Percentiles rank a stretch among this genome's conserved stretches.
phyloP scores from a whole-genome alignment of 495 filamentous ascomycete genomes.

The Hypoxylon crocopeplum region DNA sequence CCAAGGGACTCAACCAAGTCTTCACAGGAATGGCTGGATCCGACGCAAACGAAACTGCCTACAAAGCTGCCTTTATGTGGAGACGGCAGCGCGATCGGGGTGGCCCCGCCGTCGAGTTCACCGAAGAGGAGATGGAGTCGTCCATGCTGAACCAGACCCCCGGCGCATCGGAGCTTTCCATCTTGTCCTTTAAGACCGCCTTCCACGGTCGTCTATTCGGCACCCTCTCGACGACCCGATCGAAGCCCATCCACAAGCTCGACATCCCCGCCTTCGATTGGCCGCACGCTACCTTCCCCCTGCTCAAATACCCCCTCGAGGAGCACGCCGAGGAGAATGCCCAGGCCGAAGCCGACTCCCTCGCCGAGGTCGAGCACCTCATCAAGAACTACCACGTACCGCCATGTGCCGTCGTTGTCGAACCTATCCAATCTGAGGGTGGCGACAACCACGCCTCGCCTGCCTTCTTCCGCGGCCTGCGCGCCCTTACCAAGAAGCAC shows the following conservation, averaged over 20 bases:
- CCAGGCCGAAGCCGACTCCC: conserved; percentile 80
- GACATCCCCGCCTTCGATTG: conserved; percentile 99
- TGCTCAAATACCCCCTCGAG: conserved; percentile 89
- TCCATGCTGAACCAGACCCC: conserved; percentile 88
- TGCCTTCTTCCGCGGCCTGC: conserved; percentile 88
- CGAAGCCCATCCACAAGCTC: conserved; percentile 97
- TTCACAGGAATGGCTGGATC: conserved; percentile 97
- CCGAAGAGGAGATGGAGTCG: conserved; percentile 75
- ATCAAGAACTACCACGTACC: conserved; percentile 85
- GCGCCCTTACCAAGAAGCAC: conserved; percentile 84
- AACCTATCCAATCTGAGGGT: conserved; percentile 98
- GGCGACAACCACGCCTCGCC: conserved; percentile 98
- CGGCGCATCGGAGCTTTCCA: conserved; percentile 83
- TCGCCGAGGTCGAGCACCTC: conserved; percentile 86
- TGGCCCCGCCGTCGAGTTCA: conserved; percentile 81
- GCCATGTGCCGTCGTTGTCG: conserved; percentile 87
- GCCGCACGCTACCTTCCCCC: conserved; percentile 94
- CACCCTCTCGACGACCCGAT: conserved; percentile 88
- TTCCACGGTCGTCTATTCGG: conserved; percentile 98
- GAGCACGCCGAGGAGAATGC: conserved; percentile 83
- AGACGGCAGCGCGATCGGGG: conserved; percentile 88
- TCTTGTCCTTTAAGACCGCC: conserved; percentile 89
- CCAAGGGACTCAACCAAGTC: conserved; percentile 91
- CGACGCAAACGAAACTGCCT: conserved; percentile 98
- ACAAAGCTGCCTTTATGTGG: conserved; percentile 99